Percentiles rank a stretch among this genome's conserved stretches.
Conservation (phyloP, 345 rosid genomes). For the Durio zibethinus region DNA sequence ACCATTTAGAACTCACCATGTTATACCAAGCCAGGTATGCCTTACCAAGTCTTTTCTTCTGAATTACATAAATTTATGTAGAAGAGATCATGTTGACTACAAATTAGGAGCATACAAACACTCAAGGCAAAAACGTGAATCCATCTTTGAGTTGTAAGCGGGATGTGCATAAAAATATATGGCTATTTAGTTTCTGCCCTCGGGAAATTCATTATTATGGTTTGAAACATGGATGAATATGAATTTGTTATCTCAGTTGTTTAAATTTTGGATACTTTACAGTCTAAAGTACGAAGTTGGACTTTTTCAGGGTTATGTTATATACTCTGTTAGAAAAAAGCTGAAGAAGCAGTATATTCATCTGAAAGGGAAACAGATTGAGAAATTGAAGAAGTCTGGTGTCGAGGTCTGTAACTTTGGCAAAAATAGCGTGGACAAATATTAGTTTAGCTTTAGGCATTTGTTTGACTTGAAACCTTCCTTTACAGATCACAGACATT, state of each 20-base stretch:
- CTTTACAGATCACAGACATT: constrained; percentile 73
- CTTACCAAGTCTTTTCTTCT: not conserved
- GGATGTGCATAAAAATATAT: not conserved
- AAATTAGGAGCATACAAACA: not conserved
- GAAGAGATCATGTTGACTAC: not conserved
- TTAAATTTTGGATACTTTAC: not conserved
- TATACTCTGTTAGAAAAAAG: constrained; percentile 79
- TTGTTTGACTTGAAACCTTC: constrained; percentile 20
- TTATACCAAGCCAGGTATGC: constrained; percentile 82
- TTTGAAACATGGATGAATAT: not conserved
- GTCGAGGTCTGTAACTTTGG: not conserved
- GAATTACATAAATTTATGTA: not conserved
- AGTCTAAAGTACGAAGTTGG: constrained; percentile 8
- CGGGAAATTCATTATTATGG: not conserved
- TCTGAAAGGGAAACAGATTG: constrained; percentile 89
- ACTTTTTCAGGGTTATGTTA: constrained; percentile 68
- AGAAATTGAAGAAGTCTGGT: constrained; percentile 50
- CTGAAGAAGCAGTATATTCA: constrained; percentile 84
- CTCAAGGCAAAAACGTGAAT: not conserved
- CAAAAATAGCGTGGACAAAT: not conserved
- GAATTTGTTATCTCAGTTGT: not conserved
- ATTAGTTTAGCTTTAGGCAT: not conserved
- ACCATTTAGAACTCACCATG: constrained; percentile 86
- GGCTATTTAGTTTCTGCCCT: not conserved
- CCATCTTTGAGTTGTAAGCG: not conserved